A percentile compares a stretch with the other conserved stretches of the same genome.
Conservation (phyloP, 1,139 yeast species). For the Komagataea norvegica region DNA sequence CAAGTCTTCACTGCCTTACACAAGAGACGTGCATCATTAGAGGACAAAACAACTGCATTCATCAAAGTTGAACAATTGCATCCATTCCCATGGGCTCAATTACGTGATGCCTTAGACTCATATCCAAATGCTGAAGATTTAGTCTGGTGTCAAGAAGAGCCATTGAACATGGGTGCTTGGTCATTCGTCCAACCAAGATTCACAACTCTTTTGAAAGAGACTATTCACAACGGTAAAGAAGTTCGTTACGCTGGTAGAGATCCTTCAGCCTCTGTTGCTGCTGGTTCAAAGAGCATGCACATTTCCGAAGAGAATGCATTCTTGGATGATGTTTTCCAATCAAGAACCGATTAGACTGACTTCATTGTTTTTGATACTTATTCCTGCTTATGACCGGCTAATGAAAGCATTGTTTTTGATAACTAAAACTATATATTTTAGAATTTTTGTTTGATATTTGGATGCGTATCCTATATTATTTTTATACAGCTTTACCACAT, state of each 20-base stretch:
- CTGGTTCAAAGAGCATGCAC: slow-evolving; percentile 92
- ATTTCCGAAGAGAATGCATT: slow-evolving; percentile 84
- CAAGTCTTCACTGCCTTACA: slow-evolving; percentile 92
- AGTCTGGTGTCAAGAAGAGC: slow-evolving; percentile 99
- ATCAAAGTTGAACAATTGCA: slow-evolving; percentile 91
- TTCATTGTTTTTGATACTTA: too few species aligned
- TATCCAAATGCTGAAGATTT: slow-evolving; percentile 85
- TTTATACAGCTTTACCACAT: neutral
- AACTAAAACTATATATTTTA: neutral
- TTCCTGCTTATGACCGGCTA: slow-evolving; percentile 1
- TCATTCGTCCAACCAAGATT: slow-evolving; percentile 77
- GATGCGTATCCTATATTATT: neutral
- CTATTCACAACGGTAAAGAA: slow-evolving; percentile 53
- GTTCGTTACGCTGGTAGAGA: slow-evolving; percentile 95
- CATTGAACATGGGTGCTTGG: slow-evolving; percentile 95
- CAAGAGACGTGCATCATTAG: slow-evolving; percentile 77
- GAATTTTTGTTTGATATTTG: neutral
- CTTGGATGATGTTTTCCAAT: slow-evolving; percentile 66
- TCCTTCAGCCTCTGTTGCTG: slow-evolving; percentile 97
- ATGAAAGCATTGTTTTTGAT: slow-evolving; percentile 1
- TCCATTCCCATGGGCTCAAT: slow-evolving; percentile 97
- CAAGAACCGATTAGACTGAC: slow-evolving; percentile 9
- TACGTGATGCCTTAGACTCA: slow-evolving; percentile 74
- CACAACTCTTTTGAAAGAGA: slow-evolving; percentile 66
- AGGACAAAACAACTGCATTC: slow-evolving; percentile 80